These are phyloP conservation scores for Neonectria ditissima DNA, from an alignment of 2,329 filamentous ascomycete genomes.

Conservation along the genomic window DNA sequence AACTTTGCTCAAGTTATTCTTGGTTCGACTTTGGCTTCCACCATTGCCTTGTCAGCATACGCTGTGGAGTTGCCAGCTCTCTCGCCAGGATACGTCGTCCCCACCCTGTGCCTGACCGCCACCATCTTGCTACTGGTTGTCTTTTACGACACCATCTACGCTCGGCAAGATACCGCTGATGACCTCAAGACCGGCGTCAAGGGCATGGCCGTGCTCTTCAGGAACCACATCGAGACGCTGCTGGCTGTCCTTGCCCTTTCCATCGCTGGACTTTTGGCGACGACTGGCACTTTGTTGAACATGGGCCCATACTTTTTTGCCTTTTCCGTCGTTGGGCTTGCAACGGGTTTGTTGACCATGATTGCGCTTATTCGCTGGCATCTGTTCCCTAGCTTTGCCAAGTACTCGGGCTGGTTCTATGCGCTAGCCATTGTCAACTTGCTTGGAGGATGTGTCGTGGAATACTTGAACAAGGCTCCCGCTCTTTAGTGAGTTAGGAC, in stretches of 20 bases:
- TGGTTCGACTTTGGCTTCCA: constrained; percentile 61
- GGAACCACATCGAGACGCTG: constrained; percentile 33
- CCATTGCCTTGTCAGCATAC: constrained; percentile 29
- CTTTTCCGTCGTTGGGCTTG: constrained; percentile 32
- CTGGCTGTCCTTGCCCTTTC: constrained; percentile 23
- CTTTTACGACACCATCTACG: constrained; percentile 53
- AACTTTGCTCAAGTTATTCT: constrained; percentile 65
- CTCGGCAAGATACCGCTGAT: constrained; percentile 50
- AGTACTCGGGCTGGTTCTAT: constrained; percentile 35
- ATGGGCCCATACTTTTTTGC: constrained; percentile 32
- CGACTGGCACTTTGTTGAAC: constrained; percentile 14
- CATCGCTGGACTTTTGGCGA: constrained; percentile 27
- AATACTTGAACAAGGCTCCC: constrained; percentile 24
- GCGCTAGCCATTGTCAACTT: constrained; percentile 34
- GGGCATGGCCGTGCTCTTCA: constrained; percentile 46
- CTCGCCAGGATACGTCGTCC: constrained; percentile 17
- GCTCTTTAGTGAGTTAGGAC: not conserved
- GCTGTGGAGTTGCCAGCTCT: constrained; percentile 34
- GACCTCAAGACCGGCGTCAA: constrained; percentile 52
- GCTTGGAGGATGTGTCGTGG: constrained; percentile 27
- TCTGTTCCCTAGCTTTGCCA: constrained; percentile 26
- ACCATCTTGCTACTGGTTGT: constrained; percentile 45
- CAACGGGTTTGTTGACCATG: constrained; percentile 25
- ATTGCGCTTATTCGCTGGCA: constrained; percentile 28
- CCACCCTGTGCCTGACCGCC: constrained; percentile 35